Conservation (phyloP, 768 basidiomycete genomes). For the Steccherinum ochraceum region DNA sequence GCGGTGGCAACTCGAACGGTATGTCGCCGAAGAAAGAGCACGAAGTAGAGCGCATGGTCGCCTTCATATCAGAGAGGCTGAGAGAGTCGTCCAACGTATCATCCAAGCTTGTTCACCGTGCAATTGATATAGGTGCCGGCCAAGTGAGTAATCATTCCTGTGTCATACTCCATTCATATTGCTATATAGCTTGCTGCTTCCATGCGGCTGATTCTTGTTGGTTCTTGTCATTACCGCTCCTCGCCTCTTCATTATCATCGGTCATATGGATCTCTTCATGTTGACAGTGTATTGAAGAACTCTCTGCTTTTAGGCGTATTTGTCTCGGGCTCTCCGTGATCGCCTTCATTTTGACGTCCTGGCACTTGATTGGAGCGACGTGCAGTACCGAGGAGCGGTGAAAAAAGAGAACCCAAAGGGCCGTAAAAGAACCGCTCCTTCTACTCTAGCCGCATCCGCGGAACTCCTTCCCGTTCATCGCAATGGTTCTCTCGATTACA, state of each 20-base stretch:
- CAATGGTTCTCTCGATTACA: conserved; percentile 44
- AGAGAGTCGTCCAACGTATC: not conserved
- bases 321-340: conserved; percentile 44
- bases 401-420: conserved; percentile 29
- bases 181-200: not conserved
- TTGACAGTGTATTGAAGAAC: no score
- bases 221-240: not conserved
- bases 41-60: conserved; percentile 60
- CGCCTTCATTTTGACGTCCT: conserved; percentile 40
- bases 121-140: conserved; percentile 72
- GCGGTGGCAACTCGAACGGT: conserved; percentile 25
- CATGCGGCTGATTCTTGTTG: not conserved
- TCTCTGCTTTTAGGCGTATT: conserved; percentile 42
- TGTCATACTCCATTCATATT: not conserved
- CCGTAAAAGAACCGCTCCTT: conserved; percentile 5
- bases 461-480: no score
- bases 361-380: conserved; percentile 57
- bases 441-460: not conserved
- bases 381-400: conserved; percentile 54
- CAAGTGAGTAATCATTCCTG: conserved; percentile 35
- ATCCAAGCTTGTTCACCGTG: conserved; percentile 28
- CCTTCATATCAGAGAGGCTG: conserved; percentile 40
- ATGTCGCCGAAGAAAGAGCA: conserved; percentile 77
- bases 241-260: not conserved
- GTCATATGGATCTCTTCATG: not conserved